Evolutionary conservation across 2,329 filamentous ascomycete species (phyloP).

Genomic region (Fusarium mangiferae): DNA sequence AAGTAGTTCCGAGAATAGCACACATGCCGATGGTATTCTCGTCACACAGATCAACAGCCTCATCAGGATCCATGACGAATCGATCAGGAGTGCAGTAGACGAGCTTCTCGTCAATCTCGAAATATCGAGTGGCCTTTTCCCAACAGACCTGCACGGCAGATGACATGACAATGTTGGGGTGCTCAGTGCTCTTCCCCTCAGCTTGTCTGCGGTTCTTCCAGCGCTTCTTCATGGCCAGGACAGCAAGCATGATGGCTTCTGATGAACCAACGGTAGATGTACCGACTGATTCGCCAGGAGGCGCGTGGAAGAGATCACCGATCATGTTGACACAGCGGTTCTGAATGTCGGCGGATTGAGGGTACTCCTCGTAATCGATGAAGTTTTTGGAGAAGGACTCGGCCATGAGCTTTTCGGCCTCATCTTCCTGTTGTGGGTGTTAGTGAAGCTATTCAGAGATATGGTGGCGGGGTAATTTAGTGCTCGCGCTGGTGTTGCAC

Average conservation of each 20-base stretch:
- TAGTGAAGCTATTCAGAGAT: conserved; percentile 30
- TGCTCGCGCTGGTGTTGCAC: not conserved
- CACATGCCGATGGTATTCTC: conserved; percentile 91
- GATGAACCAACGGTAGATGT: conserved; percentile 91
- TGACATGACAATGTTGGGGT: conserved; percentile 95
- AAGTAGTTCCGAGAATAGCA: conserved; percentile 89
- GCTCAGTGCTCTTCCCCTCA: conserved; percentile 81
- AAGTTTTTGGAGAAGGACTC: conserved; percentile 96
- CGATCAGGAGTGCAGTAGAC: conserved; percentile 71
- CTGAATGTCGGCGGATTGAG: conserved; percentile 84
- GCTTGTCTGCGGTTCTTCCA: conserved; percentile 90
- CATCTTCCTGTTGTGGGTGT: conserved; percentile 74
- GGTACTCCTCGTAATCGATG: conserved; percentile 88
- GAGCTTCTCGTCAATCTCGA: conserved; percentile 91
- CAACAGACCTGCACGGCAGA: conserved; percentile 96
- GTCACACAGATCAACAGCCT: conserved; percentile 69
- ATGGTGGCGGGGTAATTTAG: conserved; percentile 5
- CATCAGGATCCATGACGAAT: conserved; percentile 71
- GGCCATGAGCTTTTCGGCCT: conserved; percentile 94
- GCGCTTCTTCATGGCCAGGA: conserved; percentile 92
- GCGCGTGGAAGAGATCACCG: conserved; percentile 86
- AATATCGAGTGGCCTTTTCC: conserved; percentile 92
- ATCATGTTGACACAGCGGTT: conserved; percentile 95
- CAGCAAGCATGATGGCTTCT: conserved; percentile 85
- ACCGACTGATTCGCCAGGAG: conserved; percentile 77